A percentile compares a stretch with the other conserved stretches of the same genome.
Conservation (phyloP, 208 protist species). For the Leishmania lainsoni region DNA sequence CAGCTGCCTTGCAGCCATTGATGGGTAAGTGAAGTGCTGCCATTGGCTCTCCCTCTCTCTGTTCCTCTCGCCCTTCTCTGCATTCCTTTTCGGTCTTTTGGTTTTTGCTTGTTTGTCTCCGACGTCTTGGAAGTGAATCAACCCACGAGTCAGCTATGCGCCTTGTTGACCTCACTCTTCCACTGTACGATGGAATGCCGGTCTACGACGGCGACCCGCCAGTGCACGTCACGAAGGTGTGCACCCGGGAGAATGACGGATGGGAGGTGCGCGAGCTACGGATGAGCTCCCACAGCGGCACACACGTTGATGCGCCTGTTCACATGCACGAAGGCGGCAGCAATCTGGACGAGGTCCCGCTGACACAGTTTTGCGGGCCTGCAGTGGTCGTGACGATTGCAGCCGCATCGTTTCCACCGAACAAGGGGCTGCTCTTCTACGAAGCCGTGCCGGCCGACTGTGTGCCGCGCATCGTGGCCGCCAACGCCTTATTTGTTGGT, state of each 20-base stretch:
- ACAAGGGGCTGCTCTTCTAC: slow-evolving; percentile 38
- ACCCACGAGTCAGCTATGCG: slow-evolving; percentile 6
- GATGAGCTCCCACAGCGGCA: slow-evolving; percentile 54
- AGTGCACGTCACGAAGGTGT: slow-evolving; percentile 38
- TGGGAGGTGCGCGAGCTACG: slow-evolving; percentile 48
- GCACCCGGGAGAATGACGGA: slow-evolving; percentile 40
- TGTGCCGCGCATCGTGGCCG: slow-evolving; percentile 24
- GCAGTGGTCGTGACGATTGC: slow-evolving; percentile 23
- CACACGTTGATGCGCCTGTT: slow-evolving; percentile 49
- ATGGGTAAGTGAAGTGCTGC: no score
- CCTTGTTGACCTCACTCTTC: slow-evolving; percentile 42
- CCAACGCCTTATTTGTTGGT: slow-evolving; percentile 37
- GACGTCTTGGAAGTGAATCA: no score
- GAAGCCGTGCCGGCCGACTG: slow-evolving; percentile 20
- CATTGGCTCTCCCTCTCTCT: neutral
- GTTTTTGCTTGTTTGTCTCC: neutral
- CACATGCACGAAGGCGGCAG: slow-evolving; percentile 48
- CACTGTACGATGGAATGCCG: slow-evolving; percentile 43
- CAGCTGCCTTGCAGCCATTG: neutral
- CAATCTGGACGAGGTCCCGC: slow-evolving; percentile 42
- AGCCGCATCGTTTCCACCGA: slow-evolving; percentile 11
- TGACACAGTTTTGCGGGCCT: slow-evolving; percentile 39
- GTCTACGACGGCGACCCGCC: slow-evolving; percentile 53
- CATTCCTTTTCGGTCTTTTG: neutral
- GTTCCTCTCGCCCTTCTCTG: neutral